A percentile compares a stretch with the other conserved stretches of the same genome.
Evolutionary conservation across 202 grass and related monocot species (phyloP).

Genomic region (Brachypodium distachyon): DNA sequence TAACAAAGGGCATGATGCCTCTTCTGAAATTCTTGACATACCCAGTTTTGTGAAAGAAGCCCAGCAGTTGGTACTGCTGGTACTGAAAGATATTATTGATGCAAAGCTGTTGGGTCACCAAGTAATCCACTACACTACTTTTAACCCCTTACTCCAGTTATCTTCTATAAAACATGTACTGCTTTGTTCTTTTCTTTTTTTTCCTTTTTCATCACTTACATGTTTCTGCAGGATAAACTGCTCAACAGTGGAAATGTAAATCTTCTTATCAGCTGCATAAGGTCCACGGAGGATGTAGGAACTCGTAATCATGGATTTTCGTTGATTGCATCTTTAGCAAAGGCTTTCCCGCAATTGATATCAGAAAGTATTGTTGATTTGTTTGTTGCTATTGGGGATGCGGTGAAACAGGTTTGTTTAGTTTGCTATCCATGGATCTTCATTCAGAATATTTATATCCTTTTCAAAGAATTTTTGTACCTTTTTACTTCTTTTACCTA

Average conservation of each 20-base stretch:
- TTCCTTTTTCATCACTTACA: conserved; percentile 15
- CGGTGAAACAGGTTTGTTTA: conserved; percentile 69
- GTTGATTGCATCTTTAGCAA: conserved; percentile 74
- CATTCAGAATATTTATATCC: background rate
- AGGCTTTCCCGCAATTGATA: conserved; percentile 50
- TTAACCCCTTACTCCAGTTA: conserved; percentile 2
- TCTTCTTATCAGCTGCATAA: conserved; percentile 54
- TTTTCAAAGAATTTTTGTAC: background rate
- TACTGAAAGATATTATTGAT: conserved; percentile 91
- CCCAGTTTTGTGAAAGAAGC: conserved; percentile 48
- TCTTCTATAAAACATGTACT: background rate
- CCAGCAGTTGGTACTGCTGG: conserved; percentile 59
- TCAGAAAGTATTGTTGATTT: conserved; percentile 69
- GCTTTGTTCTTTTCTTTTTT: background rate
- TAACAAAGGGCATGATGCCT: conserved; percentile 16
- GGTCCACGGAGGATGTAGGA: conserved; percentile 38
- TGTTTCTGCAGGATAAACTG: conserved; percentile 56
- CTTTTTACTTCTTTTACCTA: background rate
- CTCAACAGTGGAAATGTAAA: conserved; percentile 47
- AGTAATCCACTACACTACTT: conserved; percentile 29
- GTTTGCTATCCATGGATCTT: background rate
- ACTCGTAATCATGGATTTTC: conserved; percentile 69
- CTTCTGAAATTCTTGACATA: conserved; percentile 33
- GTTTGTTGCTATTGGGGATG: conserved; percentile 79
- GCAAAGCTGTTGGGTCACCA: conserved; percentile 35